phyloP scores from a whole-genome alignment of 2,329 filamentous ascomycete species.

The Nannizziopsis barbatae region DNA sequence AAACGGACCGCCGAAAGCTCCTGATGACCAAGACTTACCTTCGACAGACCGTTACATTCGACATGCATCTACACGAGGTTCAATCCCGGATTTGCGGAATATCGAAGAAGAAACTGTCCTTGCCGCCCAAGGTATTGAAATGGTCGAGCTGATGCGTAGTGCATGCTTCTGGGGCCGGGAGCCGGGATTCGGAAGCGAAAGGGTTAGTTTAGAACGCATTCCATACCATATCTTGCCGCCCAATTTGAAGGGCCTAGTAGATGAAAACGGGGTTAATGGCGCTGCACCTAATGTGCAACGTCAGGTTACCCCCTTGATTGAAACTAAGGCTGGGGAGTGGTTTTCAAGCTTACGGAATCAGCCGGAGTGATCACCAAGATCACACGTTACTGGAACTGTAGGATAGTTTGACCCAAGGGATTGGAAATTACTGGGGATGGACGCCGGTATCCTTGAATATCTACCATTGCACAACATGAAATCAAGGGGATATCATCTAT shows the following conservation, averaged over 20 bases:
- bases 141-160: conserved; percentile 32
- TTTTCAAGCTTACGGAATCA: conserved; percentile 9
- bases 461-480: conserved; percentile 2
- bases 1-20: not conserved
- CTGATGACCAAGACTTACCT: not conserved
- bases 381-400: too few relatives aligned
- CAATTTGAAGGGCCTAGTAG: not conserved
- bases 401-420: too few relatives aligned
- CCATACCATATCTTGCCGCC: not conserved
- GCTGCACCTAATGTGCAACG: not conserved
- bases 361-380: too few relatives aligned
- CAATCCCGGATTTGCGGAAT: conserved; percentile 6
- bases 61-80: conserved; percentile 5
- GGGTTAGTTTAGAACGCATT: conserved; percentile 21
- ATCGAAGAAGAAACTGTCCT: conserved; percentile 23
- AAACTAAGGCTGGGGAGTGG: conserved; percentile 13
- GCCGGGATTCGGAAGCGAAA: conserved; percentile 29
- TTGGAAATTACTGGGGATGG: not conserved
- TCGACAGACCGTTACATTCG: not conserved
- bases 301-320: conserved; percentile 1
- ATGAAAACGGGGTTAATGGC: not conserved
- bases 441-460: not conserved
- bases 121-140: conserved; percentile 29
- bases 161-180: conserved; percentile 37
- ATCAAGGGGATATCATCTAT: not conserved